A percentile compares a stretch with the other conserved stretches of the same genome.
phyloP scores from a whole-genome alignment of 192 early-diverging fungal genomes.

The Geranomyces variabilis region DNA sequence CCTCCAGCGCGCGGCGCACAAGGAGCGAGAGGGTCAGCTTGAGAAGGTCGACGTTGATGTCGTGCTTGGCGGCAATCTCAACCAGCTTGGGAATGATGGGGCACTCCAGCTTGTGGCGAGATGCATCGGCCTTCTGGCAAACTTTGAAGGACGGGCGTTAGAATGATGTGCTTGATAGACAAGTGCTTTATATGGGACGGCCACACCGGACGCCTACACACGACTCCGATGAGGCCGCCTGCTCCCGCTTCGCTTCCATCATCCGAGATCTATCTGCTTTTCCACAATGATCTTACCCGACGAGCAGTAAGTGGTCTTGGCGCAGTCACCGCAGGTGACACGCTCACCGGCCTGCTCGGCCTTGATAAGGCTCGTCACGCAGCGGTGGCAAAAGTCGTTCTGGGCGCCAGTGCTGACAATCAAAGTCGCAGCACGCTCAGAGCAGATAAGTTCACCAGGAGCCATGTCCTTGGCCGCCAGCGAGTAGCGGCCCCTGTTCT shows the following conservation, averaged over 20 bases:
- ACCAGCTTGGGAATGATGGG: slow-evolving; percentile 29
- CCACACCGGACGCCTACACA: too few relatives aligned
- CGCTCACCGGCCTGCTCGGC: slow-evolving; percentile 16
- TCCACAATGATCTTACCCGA: slow-evolving; percentile 13
- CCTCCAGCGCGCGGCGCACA: slow-evolving; percentile 24
- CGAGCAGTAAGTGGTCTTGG: slow-evolving; percentile 55
- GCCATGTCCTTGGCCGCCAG: slow-evolving; percentile 27
- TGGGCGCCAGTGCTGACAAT: slow-evolving; percentile 23
- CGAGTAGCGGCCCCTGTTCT: slow-evolving; percentile 34
- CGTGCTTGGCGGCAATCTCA: slow-evolving; percentile 36
- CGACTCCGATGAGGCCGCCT: too few relatives aligned
- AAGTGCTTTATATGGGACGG: too few relatives aligned
- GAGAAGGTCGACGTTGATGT: slow-evolving; percentile 42
- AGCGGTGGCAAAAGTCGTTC: slow-evolving; percentile 34
- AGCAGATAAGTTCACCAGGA: slow-evolving; percentile 32
- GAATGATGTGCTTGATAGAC: too few relatives aligned
- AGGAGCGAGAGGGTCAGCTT: slow-evolving; percentile 36
- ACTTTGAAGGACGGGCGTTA: background rate
- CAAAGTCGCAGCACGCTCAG: slow-evolving; percentile 30
- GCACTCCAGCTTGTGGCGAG: slow-evolving; percentile 41
- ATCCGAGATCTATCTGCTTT: background rate
- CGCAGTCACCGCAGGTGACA: slow-evolving; percentile 25
- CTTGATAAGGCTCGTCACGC: slow-evolving; percentile 22
- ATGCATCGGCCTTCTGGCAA: slow-evolving; percentile 49
- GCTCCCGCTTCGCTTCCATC: background rate